Evolutionary conservation across 805 yeast genomes (phyloP), one percentile per base, ranked within the genome.

Genomic region (Yarrowia hollandica): DNA sequence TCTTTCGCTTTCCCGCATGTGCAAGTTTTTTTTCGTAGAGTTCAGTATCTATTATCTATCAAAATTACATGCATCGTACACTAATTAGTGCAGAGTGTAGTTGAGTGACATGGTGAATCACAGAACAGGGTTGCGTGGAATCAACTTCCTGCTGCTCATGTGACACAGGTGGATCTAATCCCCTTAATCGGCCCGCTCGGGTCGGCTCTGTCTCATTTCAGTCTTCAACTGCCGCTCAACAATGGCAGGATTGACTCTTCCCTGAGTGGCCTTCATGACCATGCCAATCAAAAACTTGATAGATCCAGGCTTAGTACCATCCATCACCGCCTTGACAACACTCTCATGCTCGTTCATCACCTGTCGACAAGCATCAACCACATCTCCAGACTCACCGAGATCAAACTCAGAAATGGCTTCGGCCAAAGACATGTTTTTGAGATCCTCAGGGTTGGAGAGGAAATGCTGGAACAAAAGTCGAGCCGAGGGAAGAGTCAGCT

Each of bases 201-300:
- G n/a, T n/a, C n/a, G n/a, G n/a, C n/a, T n/a, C n/a, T n/a, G n/a
- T n/a, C n/a, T n/a, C n/a, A 48, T 48, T 19, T 48, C 39, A 7
- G 55, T 48, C 15, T 14, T 33, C 25, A 60, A 22, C 12, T 37
- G 30, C 5, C 38, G 19, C 37, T 63, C 65, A n/a, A 63, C 60
- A 2, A 44, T 39, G 11, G 44, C 48, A 5, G 69, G 66, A 22
- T 66, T 66, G 7, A 66, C 88, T 79, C 62, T 79, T 3, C 97
- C 97, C 64, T 84, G 86, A 1, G 89, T 81, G 59, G 78, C 74
- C 66, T 83, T 82, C 96, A 94, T 89, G 16, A 90, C 95, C 67
- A 81, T 82, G 0, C 97, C 98, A 3, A 94, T 79, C 60, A 94
- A 74, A 66, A 76, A 88, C 66, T 90, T 88, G n/a, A 92, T 66